Evolutionary conservation across 257 asterid species (phyloP).

Genomic region (Capsicum chinense): DNA sequence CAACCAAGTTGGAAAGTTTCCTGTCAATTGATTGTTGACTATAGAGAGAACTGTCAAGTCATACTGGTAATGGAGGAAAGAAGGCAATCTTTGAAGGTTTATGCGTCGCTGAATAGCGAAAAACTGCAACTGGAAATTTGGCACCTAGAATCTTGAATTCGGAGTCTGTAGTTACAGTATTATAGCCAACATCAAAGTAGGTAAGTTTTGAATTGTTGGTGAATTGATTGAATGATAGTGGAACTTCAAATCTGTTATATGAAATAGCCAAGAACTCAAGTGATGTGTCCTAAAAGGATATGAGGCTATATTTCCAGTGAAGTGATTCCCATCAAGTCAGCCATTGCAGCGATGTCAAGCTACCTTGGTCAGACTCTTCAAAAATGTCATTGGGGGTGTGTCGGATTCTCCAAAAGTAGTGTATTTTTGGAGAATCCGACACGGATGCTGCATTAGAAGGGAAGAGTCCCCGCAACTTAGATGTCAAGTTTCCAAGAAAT

Average conservation of each 20-base stretch:
- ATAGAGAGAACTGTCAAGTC: conserved; percentile 29
- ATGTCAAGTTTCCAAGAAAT: conserved; percentile 28
- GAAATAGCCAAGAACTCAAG: conserved; percentile 23
- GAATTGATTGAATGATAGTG: background rate
- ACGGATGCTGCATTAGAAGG: too few relatives aligned
- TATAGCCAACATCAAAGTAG: background rate
- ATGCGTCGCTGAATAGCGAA: background rate
- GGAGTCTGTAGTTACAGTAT: background rate
- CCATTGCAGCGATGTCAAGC: conserved; percentile 29
- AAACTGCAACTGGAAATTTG: background rate
- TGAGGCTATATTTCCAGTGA: conserved; percentile 22
- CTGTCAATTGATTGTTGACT: background rate
- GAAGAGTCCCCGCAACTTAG: background rate
- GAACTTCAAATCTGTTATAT: background rate
- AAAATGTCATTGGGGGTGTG: too few relatives aligned
- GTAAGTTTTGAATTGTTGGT: conserved; percentile 7
- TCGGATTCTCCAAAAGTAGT: too few relatives aligned
- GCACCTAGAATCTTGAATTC: background rate
- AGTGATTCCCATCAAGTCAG: background rate
- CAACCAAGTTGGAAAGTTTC: conserved; percentile 27
- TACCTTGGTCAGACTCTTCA: too few relatives aligned
- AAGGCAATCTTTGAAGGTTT: conserved; percentile 12
- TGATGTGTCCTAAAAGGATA: background rate
- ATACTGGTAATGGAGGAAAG: conserved; percentile 3
- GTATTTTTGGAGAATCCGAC: too few relatives aligned